phyloP scores from a whole-genome alignment of 2,329 filamentous ascomycete genomes.

The Alternaria angustiovoidea region DNA sequence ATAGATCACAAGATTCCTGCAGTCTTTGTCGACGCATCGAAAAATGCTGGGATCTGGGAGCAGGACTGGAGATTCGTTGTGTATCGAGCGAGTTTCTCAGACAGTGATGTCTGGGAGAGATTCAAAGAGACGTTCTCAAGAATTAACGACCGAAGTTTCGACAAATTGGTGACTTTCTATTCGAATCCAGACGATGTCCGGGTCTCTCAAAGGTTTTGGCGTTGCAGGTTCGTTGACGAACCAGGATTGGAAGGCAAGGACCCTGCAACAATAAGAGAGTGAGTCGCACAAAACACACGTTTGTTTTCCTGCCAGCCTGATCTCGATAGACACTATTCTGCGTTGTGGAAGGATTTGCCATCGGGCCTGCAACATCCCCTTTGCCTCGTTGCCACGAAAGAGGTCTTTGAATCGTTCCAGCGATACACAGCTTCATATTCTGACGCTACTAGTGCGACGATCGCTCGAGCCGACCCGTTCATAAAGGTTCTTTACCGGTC shows the following conservation, averaged over 20 bases:
- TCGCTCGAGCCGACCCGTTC: no score
- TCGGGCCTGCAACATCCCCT: not conserved
- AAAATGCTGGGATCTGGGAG: not conserved
- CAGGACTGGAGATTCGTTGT: not conserved
- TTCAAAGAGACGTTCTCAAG: not conserved
- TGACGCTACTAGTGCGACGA: no score
- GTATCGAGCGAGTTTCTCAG: no score
- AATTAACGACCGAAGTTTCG: not conserved
- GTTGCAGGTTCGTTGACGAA: not conserved
- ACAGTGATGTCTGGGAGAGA: accelerated
- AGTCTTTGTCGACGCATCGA: not conserved
- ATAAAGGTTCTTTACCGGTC: no score
- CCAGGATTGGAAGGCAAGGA: not conserved
- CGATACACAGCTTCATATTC: not conserved
- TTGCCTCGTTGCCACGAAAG: not conserved
- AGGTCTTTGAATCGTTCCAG: not conserved
- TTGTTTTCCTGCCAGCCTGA: not conserved
- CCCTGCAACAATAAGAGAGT: no score
- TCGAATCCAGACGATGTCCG: not conserved
- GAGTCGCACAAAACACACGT: no score
- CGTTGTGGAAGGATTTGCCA: not conserved
- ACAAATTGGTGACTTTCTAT: not conserved
- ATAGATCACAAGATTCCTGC: not conserved
- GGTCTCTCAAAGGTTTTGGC: not conserved
- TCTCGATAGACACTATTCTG: not conserved